These are phyloP conservation scores for Ceratopteris richardii DNA, from an alignment of 75 land plant genomes.

Conservation along the genomic window DNA sequence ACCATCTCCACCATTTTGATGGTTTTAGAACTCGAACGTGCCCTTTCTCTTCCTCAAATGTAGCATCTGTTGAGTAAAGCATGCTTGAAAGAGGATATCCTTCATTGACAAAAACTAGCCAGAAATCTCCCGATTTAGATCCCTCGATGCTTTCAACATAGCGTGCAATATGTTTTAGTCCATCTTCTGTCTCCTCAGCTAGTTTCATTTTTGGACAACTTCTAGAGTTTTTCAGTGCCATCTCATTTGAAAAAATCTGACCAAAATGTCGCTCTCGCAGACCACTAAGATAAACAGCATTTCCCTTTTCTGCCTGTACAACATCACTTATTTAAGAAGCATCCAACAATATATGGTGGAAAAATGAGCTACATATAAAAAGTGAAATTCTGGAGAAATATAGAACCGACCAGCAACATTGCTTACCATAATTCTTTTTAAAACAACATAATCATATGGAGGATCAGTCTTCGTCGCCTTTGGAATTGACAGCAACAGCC, in stretches of 20 bases:
- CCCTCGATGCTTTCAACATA: slow-evolving; percentile 84
- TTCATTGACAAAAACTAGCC: slow-evolving; percentile 92
- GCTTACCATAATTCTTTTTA: slow-evolving; percentile 7
- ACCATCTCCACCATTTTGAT: slow-evolving; percentile 96
- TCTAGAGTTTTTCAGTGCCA: not conserved
- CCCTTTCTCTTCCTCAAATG: slow-evolving; percentile 18
- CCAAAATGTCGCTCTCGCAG: slow-evolving; percentile 92
- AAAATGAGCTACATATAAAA: too few species aligned
- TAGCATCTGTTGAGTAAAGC: slow-evolving; percentile 59
- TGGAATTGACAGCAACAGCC: not conserved
- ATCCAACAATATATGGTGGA: slow-evolving; percentile 1
- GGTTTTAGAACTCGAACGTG: slow-evolving; percentile 55
- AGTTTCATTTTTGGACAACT: not conserved
- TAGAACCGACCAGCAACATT: too few species aligned
- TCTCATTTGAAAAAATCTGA: slow-evolving; percentile 76
- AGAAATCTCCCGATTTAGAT: slow-evolving; percentile 47
- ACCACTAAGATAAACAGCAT: slow-evolving; percentile 68
- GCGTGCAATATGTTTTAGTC: slow-evolving; percentile 81
- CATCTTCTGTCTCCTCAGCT: slow-evolving; percentile 33
- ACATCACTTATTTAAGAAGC: not conserved
- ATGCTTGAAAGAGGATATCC: slow-evolving; percentile 78
- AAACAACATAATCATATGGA: slow-evolving; percentile 4
- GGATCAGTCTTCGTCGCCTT: not conserved
- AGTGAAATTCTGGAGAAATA: too few species aligned
- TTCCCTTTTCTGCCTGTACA: slow-evolving; percentile 72